These are phyloP conservation scores for Lasiodiplodia citricola DNA, from an alignment of 2,329 filamentous ascomycete genomes.

Conservation along the genomic window DNA sequence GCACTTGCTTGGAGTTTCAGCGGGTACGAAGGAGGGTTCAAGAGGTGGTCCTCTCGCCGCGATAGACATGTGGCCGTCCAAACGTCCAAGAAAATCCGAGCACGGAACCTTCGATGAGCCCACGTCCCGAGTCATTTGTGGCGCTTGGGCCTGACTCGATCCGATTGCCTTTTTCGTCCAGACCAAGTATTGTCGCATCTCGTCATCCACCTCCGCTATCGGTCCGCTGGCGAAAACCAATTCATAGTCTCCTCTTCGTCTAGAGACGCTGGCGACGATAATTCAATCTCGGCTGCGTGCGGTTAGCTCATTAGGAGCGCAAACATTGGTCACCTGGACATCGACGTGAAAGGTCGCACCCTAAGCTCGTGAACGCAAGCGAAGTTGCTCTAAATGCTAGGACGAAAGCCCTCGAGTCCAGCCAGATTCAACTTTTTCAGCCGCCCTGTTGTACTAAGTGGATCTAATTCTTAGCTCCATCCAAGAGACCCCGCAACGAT, in stretches of 20 bases:
- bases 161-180: background rate
- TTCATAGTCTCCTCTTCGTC: too few relatives aligned
- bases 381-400: too few relatives aligned
- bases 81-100: background rate
- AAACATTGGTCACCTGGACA: background rate
- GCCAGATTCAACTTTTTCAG: background rate
- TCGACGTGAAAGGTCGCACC: too few relatives aligned
- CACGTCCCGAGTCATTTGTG: background rate
- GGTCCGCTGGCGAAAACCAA: too few relatives aligned
- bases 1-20: background rate
- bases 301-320: too few relatives aligned
- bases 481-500: background rate
- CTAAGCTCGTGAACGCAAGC: too few relatives aligned
- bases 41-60: background rate
- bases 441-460: background rate
- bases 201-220: background rate
- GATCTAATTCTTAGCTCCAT: background rate
- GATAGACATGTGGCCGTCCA: background rate
- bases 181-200: background rate
- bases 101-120: background rate
- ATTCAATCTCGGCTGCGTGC: too few relatives aligned
- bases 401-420: too few relatives aligned
- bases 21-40: background rate
- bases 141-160: constrained; percentile 5
- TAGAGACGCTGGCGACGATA: too few relatives aligned